Evolutionary conservation across 768 basidiomycete species (phyloP).

Genomic region (Podaxis pistillaris): DNA sequence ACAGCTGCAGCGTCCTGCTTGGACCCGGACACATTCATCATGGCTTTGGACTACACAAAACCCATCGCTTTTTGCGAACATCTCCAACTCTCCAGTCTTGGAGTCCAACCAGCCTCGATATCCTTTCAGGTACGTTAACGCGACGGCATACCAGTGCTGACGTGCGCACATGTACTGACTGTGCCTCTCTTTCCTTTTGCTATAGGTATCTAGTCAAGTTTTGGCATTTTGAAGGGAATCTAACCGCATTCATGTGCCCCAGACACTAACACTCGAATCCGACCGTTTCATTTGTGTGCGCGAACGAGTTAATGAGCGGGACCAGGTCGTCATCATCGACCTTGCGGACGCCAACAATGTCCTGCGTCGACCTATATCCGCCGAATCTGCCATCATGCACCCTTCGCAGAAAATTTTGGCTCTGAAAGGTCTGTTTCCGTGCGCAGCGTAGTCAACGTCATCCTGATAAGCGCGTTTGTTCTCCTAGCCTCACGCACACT

Average conservation of each 20-base stretch:
- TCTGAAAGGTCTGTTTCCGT: slow-evolving; percentile 70
- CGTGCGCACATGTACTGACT: slow-evolving; percentile 31
- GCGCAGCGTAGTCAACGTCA: not conserved
- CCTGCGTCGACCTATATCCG: slow-evolving; percentile 90
- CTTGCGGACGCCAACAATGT: slow-evolving; percentile 97
- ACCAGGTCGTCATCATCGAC: slow-evolving; percentile 99
- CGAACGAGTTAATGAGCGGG: slow-evolving; percentile 91
- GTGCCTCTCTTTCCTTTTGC: slow-evolving; percentile 16
- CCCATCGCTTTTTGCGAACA: slow-evolving; percentile 90
- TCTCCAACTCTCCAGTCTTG: slow-evolving; percentile 91
- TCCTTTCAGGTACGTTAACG: slow-evolving; percentile 82
- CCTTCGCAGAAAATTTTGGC: slow-evolving; percentile 95
- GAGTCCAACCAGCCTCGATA: slow-evolving; percentile 94
- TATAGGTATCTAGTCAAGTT: slow-evolving; percentile 26
- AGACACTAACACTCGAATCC: slow-evolving; percentile 94
- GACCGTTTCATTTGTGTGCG: slow-evolving; percentile 98
- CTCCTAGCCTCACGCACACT: slow-evolving; percentile 83
- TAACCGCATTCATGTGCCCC: slow-evolving; percentile 9
- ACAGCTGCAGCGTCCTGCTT: slow-evolving; percentile 13
- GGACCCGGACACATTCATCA: slow-evolving; percentile 23
- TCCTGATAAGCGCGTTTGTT: slow-evolving; percentile 2
- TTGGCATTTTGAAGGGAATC: not conserved
- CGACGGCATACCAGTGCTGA: slow-evolving; percentile 29
- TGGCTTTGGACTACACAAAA: slow-evolving; percentile 57
- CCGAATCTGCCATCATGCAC: slow-evolving; percentile 99